A percentile compares a stretch with the other conserved stretches of the same genome.
Evolutionary conservation across 495 filamentous ascomycete species (phyloP).

Genomic region (Mytilinidion resinicola): DNA sequence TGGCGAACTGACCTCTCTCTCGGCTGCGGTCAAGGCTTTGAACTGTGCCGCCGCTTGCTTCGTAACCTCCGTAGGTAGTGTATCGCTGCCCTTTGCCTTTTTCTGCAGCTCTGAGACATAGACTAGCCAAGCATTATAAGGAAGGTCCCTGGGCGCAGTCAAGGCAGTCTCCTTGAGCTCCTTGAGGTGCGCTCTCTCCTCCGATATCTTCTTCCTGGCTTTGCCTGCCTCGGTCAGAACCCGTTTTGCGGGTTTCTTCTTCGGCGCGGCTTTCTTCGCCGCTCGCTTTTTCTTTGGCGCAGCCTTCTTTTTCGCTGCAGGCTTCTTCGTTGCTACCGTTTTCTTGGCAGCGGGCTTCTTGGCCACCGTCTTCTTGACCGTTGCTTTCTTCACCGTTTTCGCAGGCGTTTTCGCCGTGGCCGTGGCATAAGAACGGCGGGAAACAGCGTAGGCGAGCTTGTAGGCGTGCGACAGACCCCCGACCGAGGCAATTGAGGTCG

Average conservation of each 20-base stretch:
- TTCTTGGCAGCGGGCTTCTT: slow-evolving; percentile 17
- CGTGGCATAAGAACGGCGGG: slow-evolving; percentile 23
- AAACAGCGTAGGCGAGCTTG: slow-evolving; percentile 7
- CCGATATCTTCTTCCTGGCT: slow-evolving; percentile 25
- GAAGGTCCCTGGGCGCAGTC: slow-evolving; percentile 13
- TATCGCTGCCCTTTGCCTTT: neutral
- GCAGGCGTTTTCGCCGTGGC: slow-evolving; percentile 10
- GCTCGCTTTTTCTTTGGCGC: slow-evolving; percentile 6
- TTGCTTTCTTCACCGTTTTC: slow-evolving; percentile 8
- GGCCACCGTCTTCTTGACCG: slow-evolving; percentile 16
- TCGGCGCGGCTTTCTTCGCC: slow-evolving; percentile 10
- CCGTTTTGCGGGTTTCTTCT: slow-evolving; percentile 11
- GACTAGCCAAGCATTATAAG: slow-evolving; percentile 15
- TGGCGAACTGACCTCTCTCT: slow-evolving; percentile 23
- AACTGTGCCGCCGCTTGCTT: slow-evolving; percentile 9
- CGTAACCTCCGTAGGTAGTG: neutral
- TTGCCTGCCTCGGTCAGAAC: neutral
- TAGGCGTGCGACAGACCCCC: slow-evolving; percentile 13
- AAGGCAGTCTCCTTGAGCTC: slow-evolving; percentile 27
- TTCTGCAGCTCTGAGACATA: slow-evolving; percentile 22
- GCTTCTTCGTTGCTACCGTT: slow-evolving; percentile 7
- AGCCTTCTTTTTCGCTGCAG: slow-evolving; percentile 15
- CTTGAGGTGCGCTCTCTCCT: slow-evolving; percentile 7
- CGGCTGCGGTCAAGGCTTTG: slow-evolving; percentile 24
- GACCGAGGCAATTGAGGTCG: slow-evolving; percentile 8